phyloP scores from a whole-genome alignment of 2,329 filamentous ascomycete species.

The Blastomyces silverae region DNA sequence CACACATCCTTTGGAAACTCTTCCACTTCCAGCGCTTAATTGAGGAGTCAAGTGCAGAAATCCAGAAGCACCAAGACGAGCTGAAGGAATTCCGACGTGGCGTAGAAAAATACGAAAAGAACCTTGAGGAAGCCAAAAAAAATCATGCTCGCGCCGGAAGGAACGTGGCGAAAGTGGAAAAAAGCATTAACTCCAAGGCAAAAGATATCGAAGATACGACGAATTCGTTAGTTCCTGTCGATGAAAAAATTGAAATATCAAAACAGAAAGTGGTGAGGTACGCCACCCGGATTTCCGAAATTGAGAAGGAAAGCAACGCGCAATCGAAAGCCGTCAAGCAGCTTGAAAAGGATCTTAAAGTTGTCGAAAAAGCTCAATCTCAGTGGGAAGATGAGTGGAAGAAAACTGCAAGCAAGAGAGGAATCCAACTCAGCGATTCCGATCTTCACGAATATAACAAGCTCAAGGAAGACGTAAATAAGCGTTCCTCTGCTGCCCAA shows the following conservation, averaged over 20 bases:
- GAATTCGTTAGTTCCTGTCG: constrained; percentile 77
- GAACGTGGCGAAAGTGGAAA: constrained; percentile 74
- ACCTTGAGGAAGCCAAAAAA: constrained; percentile 71
- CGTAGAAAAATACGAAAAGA: constrained; percentile 73
- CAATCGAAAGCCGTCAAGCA: constrained; percentile 64
- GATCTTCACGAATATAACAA: constrained; percentile 87
- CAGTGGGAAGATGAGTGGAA: constrained; percentile 85
- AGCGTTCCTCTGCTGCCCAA: constrained; percentile 72
- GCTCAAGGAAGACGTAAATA: constrained; percentile 76
- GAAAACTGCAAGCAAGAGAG: constrained; percentile 76
- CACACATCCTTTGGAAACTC: constrained; percentile 92
- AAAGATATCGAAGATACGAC: constrained; percentile 80
- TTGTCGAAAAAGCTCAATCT: constrained; percentile 81
- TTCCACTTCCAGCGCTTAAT: constrained; percentile 92
- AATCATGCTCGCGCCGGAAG: constrained; percentile 72
- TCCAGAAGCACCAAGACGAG: constrained; percentile 89
- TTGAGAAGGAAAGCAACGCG: constrained; percentile 68
- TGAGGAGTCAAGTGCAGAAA: constrained; percentile 82
- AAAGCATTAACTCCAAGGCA: constrained; percentile 76
- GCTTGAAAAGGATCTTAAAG: constrained; percentile 69
- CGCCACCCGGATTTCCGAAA: constrained; percentile 59
- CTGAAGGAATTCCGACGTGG: constrained; percentile 86
- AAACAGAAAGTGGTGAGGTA: constrained; percentile 62
- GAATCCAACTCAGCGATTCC: constrained; percentile 73
- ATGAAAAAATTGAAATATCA: constrained; percentile 83